Conservation (phyloP, 192 early-diverging fungal genomes). For the Coemansia sp. region DNA sequence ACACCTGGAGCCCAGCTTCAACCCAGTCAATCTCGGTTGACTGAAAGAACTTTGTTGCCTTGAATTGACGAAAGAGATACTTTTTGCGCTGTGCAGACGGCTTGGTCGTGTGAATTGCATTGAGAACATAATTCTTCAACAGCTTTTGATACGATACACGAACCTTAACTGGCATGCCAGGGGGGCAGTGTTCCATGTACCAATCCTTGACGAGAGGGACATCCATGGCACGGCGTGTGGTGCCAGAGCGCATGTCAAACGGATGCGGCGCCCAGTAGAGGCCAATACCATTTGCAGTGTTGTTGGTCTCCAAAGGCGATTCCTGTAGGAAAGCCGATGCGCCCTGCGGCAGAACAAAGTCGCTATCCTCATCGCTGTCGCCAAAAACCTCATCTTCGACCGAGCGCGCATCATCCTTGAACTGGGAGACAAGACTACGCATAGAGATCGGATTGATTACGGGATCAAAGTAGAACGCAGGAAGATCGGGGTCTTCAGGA, state of each 20-base stretch:
- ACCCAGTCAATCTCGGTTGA: constrained; percentile 98
- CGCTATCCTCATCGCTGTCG: constrained; percentile 63
- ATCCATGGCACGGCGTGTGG: constrained; percentile 88
- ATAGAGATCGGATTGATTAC: constrained; percentile 91
- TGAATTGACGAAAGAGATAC: constrained; percentile 92
- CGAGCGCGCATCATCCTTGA: constrained; percentile 65
- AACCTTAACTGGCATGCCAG: constrained; percentile 93
- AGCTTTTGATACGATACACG: constrained; percentile 99
- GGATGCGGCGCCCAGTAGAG: constrained; percentile 99
- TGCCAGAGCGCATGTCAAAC: constrained; percentile 89
- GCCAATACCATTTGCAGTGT: constrained; percentile 87
- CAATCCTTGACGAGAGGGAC: constrained; percentile 95
- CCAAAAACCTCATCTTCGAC: constrained; percentile 79
- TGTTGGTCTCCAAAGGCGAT: constrained; percentile 80
- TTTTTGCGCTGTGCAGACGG: constrained; percentile 91
- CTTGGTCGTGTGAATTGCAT: constrained; percentile 81
- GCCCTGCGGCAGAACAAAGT: constrained; percentile 77
- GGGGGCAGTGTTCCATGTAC: constrained; percentile 96
- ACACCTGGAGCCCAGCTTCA: constrained; percentile 97
- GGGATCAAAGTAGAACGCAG: constrained; percentile 97
- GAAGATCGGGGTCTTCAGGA: constrained; percentile 91
- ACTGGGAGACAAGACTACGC: constrained; percentile 59
- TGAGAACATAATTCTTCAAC: constrained; percentile 94
- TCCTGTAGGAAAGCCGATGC: constrained; percentile 81
- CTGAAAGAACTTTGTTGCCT: constrained; percentile 98